Evolutionary conservation across 805 yeast genomes (phyloP), one percentile per base, ranked within the genome.

Genomic region (Isabelozyma rhagii): DNA sequence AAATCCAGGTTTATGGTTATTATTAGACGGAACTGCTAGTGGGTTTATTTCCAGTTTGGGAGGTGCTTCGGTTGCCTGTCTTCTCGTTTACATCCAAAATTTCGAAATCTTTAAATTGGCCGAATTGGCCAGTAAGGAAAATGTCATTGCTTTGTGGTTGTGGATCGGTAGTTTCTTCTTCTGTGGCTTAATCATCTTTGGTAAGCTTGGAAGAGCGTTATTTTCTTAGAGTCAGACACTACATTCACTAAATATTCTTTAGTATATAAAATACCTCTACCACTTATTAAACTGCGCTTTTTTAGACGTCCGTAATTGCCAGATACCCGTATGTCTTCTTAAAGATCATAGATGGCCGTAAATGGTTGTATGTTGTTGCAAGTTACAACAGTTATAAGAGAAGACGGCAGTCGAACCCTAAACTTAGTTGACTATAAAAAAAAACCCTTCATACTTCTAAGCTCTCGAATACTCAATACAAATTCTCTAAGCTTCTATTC

Each of bases 131-230:
- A 51, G 51, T 41, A 55, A 52, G 38, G 49, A 55, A 5, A 51
- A 47, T 38, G 50, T 62, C 42, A 55, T 70, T 40, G 81, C 83
- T 1, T 70, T 74, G 29, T 64, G 78, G 61, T 67, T 83, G 31
- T 82, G 83, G 79, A 67, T 80, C 41, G 84, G 80, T 3, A 80
- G 88, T 61, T 83, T 84, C 67, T 80, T 82, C 62, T 86, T 85
- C 67, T 75, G 85, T 56, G 86, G 87, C 0, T 69, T 81, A 44
- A 72, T 86, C 39, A 75, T 85, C 25, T 84, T 85, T 66, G 90
- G 92, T 15, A 85, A 85, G 62, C 60, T 85, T 47, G 89, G 89
- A 13, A 79, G 88, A 62, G 79, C 74, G 50, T 64, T 82, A 43
- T 79, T 72, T 47, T 63, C 63, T n/a, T 39, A 8, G 10, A 15